Base-by-base conservation (phyloP, 1,139 yeast species). In the Protomyces pachydermus region DNA sequence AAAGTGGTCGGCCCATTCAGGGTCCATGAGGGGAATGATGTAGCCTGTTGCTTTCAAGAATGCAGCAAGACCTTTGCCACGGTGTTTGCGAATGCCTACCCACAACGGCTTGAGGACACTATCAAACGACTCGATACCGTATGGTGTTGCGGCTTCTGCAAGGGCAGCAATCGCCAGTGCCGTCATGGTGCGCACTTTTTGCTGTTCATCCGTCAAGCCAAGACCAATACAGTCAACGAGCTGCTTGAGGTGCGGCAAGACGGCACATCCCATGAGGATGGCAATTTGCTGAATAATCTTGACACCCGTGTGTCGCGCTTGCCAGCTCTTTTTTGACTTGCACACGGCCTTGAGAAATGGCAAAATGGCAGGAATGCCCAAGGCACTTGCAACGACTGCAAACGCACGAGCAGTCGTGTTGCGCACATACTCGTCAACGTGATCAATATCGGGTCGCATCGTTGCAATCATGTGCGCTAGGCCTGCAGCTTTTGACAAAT, bases 111-210 rank as follows among this genome's bases (percentile, higher is more conserved):
- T 93, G 50, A 93, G 73, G 0, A 83, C 79, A 1, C 78, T 74
- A 69, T 88, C 95, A 74, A 93, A 91, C 0, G 95, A 84, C 70
- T 90, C 97, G 65, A 89, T 87, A 57, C 98, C 98, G 74, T 87
- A 90, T 0, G 98, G 98, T 25, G 83, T 80, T 0, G 91, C 84
- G n/a, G 88, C 86, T 57, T 89, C 95, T 0, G 98, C 98, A 45
- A 93, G 74, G 5, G 86, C 83, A 0, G 95, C 79, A 1, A 91
- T 71, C 0, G 97, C 85, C 39, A 81, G 76, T 0, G 96, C 96
- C 0, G 96, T 80, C 9, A 85, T 80, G 3, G 82, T 82, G 62
- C 95, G 77, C 0, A 90, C 88, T 65, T 83, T 84, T 18, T 83
- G 73, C 63, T 85, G 84, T 62, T 87, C 91, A 73, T 91, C 98